Base-by-base conservation (phyloP, 2,329 filamentous ascomycete genomes). In the Graphilbum fragrans region DNA sequence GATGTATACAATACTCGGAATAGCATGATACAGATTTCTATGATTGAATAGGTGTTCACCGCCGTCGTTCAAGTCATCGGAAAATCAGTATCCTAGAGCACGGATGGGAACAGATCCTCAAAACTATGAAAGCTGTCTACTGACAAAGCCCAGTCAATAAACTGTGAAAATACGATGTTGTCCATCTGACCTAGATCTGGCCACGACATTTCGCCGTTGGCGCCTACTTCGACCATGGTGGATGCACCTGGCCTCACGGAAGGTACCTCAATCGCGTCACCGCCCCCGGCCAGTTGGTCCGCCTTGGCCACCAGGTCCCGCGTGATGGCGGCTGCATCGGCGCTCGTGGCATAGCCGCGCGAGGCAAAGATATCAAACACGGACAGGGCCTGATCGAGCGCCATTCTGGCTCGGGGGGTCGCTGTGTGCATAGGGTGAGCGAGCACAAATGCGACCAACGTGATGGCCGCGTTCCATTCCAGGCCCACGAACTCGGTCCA, bases 341-440 rank as follows among this genome's bases (percentile, higher is more conserved):
- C 57, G 35, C 58, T 58, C 39, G 63, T 61, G n/a, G 51, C 66
- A 41, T 67, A 74, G 47, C 55, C 53, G 18, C 47, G 58, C 14
- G 34, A 39, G 17, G 57, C 47, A 51, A 61, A 51, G 44, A 55
- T 38, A 42, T 62, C 48, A 52, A 65, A 52, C 2, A 55, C 46
- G 50, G 58, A 37, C 50, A 68, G 35, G 54, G 64, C 46, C 56
- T 62, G 48, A 52, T 58, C 47, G 52, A 67, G 45, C 7, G 55
- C 54, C 11, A 45, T 33, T 4, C 50, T 46, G 7, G 51, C 53
- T 9, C 48, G 37, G 12, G 47, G 43, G 2, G 50, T 52, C 2
- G 48, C 35, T 11, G 44, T 39, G 37, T 53, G 48, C 16, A 50
- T 37, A 0, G 58, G 58, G 25, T 59, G 54, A 1, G 53, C 55